Evolutionary conservation across 2,329 filamentous ascomycete species (phyloP), one percentile per base, ranked within the genome.

Genomic region (Dactylellina leptospora): DNA sequence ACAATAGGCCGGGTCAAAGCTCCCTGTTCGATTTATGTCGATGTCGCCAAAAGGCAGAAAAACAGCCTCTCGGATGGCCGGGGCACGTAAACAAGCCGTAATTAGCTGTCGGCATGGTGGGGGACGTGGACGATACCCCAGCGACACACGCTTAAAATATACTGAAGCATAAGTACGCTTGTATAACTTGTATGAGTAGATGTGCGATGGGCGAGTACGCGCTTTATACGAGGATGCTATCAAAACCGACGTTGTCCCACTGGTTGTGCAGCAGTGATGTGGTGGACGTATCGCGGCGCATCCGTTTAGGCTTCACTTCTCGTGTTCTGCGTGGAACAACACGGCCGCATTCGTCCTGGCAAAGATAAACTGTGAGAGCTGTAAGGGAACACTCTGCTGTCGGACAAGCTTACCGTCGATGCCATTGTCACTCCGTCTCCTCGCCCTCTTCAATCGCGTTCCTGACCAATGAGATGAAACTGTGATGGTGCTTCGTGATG

Each of bases 1-100:
- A 23, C 48, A 20, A 16, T 22, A n/a, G 23, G 28, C 48, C 48
- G 48, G 48, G 48, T 53, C 48, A 36, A 53, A 38, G 48, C 48
- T 42, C 33, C 51, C 33, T 55, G 51, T 55, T 55, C 42, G 51
- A 55, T 55, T 42, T 27, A 25, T 23, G 51, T 42, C 51, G 51
- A 42, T 55, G 51, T 27, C 51, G 51, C 36, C 33, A 55, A n/a
- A n/a, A n/a, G n/a, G n/a, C n/a, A n/a, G n/a, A n/a, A n/a, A n/a
- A 42, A 55, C 51, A 36, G 33, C 33, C 51, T 25, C 20, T 36
- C 28, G 48, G 48, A 53, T 53, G 18, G n/a, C 48, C 48, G 25
- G 47, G 45, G 25, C 27, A 51, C 10, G 42, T 45, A 45, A 45
- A 45, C 42, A 45, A 45, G 8, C 42, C 42, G 13, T 20, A 48